Conservation (phyloP, 768 basidiomycete genomes). For the Floccularia luteovirens region DNA sequence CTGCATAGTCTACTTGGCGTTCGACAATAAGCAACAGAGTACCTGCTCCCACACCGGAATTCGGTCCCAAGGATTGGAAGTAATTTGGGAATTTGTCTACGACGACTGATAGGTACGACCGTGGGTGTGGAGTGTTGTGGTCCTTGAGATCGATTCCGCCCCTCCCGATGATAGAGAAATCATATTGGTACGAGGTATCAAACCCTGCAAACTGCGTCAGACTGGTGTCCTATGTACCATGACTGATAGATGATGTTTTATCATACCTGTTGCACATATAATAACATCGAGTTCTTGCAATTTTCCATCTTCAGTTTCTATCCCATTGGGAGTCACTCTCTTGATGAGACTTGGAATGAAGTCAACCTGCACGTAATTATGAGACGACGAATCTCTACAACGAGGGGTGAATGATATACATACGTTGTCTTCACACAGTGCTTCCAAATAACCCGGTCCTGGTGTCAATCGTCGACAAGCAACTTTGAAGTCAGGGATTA, state of each 20-base stretch:
- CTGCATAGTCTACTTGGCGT: conserved; percentile 48
- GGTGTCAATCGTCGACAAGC: conserved; percentile 60
- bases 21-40: conserved; percentile 50
- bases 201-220: conserved; percentile 28
- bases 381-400: background rate
- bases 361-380: conserved; percentile 29
- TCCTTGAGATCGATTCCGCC: conserved; percentile 42
- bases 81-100: conserved; percentile 66
- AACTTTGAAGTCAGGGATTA: conserved; percentile 53
- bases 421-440: conserved; percentile 56
- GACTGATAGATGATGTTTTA: conserved; percentile 1
- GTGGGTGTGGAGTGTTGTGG: conserved; percentile 47
- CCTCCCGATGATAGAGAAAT: conserved; percentile 48
- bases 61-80: conserved; percentile 53
- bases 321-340: conserved; percentile 43
- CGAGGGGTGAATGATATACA: conserved; percentile 3
- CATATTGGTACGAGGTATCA: conserved; percentile 38
- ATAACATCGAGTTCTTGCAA: conserved; percentile 50
- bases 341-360: conserved; percentile 45
- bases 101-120: conserved; percentile 50
- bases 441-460: conserved; percentile 62
- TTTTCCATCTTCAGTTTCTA: conserved; percentile 48
- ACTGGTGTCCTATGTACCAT: too few relatives aligned
- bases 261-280: conserved; percentile 52
- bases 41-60: conserved; percentile 45